Base-by-base conservation (phyloP, 306 rosid genomes). In the Vicia villosa region DNA sequence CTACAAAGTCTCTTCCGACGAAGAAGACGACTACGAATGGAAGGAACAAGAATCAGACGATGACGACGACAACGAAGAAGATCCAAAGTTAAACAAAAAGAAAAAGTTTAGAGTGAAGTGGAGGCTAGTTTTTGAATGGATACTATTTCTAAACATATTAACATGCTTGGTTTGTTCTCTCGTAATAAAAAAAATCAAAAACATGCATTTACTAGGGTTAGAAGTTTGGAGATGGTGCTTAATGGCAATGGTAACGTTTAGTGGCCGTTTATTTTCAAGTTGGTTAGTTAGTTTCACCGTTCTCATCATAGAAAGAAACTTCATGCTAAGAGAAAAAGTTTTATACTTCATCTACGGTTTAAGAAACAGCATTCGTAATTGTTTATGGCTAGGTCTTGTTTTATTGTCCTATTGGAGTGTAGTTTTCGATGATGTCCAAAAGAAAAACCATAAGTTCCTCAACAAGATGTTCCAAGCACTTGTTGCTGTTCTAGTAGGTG, bases 181-280 rank as follows among this genome's bases (percentile, higher is more conserved):
- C 5, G 58, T 63, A 10, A 75, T 78, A 42, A 11, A 71, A 13
- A 47, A 76, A n/a, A 63, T 84, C 3, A 81, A 60, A 13, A 49
- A 59, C 13, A 63, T 67, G 8, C 77, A 63, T 6, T 0, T 78
- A 3, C 49, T 17, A 70, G 85, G 83, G 0, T 78, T 81, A 62
- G 85, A 74, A 55, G 61, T 71, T 14, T 84, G 88, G 88, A 84
- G 50, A 24, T 84, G 88, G 88, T 81, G 85, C 15, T 14, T 84
- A 55, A 75, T 81, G 83, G 79, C 8, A 17, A 84, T 84, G 85
- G 85, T 84, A 6, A 84, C 83, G 0, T 81, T 84, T 67, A 84
- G 88, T 13, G 88, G 88, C 32, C 81, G 85, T 5, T 30, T 84
- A 34, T 58, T 81, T 30, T 84, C 85, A 0, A 83, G 83, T 12